Percentiles rank a stretch among this genome's conserved stretches.
These are phyloP conservation scores for Phytophthora cactorum DNA, from an alignment of 352 stramenopile species.

Conservation along the genomic window DNA sequence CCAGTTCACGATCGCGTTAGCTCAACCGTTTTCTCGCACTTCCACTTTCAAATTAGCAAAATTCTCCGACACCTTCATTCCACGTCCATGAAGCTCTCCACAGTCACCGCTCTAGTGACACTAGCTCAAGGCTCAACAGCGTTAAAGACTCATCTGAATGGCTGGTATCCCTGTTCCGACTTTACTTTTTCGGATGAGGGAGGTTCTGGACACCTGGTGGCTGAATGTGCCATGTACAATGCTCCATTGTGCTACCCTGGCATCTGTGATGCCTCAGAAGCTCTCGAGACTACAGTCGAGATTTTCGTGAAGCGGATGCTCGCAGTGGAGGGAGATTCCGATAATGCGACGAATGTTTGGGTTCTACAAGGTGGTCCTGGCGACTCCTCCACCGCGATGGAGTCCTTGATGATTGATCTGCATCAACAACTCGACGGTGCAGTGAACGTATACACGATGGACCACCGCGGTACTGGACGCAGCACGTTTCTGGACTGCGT, in stretches of 20 bases:
- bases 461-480: slow-evolving; percentile 49
- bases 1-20: neutral
- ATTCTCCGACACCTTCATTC: neutral
- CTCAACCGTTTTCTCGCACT: neutral
- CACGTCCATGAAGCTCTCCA: slow-evolving; percentile 10
- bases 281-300: slow-evolving; percentile 20
- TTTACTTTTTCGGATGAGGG: slow-evolving; percentile 35
- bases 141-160: slow-evolving; percentile 17
- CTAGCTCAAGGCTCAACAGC: neutral
- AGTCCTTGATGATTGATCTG: slow-evolving; percentile 40
- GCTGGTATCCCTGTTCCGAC: slow-evolving; percentile 34
- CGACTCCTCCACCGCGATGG: slow-evolving; percentile 45
- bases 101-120: neutral
- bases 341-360: slow-evolving; percentile 40
- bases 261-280: slow-evolving; percentile 20
- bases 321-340: slow-evolving; percentile 9
- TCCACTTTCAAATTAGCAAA: neutral
- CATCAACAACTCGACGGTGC: slow-evolving; percentile 23
- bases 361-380: slow-evolving; percentile 50
- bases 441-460: slow-evolving; percentile 59
- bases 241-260: slow-evolving; percentile 38
- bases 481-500: slow-evolving; percentile 46
- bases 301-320: slow-evolving; percentile 51
- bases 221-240: slow-evolving; percentile 41
- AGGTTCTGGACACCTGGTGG: neutral